These are phyloP conservation scores for Xylaria sp. DNA, from an alignment of 2,329 filamentous ascomycete genomes.

Conservation along the genomic window DNA sequence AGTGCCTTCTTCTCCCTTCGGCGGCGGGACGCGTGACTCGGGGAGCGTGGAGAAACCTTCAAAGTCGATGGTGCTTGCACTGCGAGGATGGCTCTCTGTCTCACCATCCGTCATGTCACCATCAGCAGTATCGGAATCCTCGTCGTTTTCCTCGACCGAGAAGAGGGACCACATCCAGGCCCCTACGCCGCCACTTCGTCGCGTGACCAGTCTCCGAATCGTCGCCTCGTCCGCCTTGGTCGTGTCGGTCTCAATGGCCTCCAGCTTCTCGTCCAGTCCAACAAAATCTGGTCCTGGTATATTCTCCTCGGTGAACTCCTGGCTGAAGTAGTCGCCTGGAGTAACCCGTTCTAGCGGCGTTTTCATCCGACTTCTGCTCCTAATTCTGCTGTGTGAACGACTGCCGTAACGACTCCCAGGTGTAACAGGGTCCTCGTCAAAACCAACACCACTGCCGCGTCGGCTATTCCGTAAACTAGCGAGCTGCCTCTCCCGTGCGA, in stretches of 20 bases:
- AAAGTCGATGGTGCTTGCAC: conserved; percentile 55
- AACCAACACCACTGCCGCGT: conserved; percentile 57
- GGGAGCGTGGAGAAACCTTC: conserved; percentile 54
- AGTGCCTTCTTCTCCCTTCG: conserved; percentile 64
- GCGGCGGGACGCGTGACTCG: conserved; percentile 60
- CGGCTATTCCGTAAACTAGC: conserved; percentile 61
- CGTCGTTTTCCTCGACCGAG: conserved; percentile 69
- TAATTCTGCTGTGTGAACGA: conserved; percentile 57
- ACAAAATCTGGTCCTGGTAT: conserved; percentile 70
- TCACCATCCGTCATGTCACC: conserved; percentile 53
- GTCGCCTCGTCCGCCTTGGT: conserved; percentile 68
- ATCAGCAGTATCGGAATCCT: conserved; percentile 57
- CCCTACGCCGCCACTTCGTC: conserved; percentile 62
- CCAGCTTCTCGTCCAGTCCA: conserved; percentile 69
- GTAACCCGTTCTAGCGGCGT: conserved; percentile 57
- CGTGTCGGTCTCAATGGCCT: conserved; percentile 63
- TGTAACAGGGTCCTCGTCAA: conserved; percentile 53
- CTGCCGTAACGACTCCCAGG: conserved; percentile 62
- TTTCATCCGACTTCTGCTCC: conserved; percentile 57
- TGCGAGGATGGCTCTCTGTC: conserved; percentile 53
- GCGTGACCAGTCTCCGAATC: conserved; percentile 66
- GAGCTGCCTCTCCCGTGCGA: conserved; percentile 62
- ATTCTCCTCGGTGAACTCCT: conserved; percentile 44
- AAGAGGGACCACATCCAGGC: conserved; percentile 74
- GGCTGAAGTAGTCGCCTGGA: conserved; percentile 59